Percentiles rank a stretch among this genome's conserved stretches.
phyloP scores from a whole-genome alignment of 306 rosid genomes.

The Oxytropis ochrocephala region DNA sequence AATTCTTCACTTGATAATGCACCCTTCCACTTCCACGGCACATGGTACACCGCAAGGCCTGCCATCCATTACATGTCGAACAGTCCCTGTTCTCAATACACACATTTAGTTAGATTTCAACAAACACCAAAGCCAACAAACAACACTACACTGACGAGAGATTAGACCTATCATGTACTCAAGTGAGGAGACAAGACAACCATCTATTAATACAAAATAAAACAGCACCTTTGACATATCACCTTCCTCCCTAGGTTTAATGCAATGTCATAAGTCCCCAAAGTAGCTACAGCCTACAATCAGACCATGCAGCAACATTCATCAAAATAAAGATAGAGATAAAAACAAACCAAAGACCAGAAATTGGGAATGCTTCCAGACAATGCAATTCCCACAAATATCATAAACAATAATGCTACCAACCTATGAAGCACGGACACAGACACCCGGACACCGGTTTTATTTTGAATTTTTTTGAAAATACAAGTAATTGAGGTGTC shows the following conservation, averaged over 20 bases:
- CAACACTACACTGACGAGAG: not conserved
- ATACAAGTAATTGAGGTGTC: no score
- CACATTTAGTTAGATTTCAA: conserved; percentile 22
- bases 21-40: conserved; percentile 90
- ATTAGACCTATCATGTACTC: not conserved
- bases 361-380: not conserved
- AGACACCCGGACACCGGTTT: no score
- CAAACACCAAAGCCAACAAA: conserved; percentile 6
- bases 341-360: conserved; percentile 5
- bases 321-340: not conserved
- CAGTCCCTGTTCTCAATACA: conserved; percentile 58
- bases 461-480: no score
- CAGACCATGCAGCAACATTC: conserved; percentile 17
- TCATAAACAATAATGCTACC: not conserved
- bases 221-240: conserved; percentile 76
- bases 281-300: conserved; percentile 73
- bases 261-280: conserved; percentile 96
- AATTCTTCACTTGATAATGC: conserved; percentile 87
- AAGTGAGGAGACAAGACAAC: not conserved
- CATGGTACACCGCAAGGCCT: conserved; percentile 81
- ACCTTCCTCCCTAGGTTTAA: conserved; percentile 86
- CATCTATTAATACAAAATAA: conserved; percentile 8
- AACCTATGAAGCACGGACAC: no score
- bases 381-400: conserved; percentile 8
- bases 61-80: conserved; percentile 87